A percentile compares a stretch with the other conserved stretches of the same genome.
These are phyloP conservation scores for Dendrobium officinale DNA, from an alignment of 106 monocot genomes.

Conservation along the genomic window DNA sequence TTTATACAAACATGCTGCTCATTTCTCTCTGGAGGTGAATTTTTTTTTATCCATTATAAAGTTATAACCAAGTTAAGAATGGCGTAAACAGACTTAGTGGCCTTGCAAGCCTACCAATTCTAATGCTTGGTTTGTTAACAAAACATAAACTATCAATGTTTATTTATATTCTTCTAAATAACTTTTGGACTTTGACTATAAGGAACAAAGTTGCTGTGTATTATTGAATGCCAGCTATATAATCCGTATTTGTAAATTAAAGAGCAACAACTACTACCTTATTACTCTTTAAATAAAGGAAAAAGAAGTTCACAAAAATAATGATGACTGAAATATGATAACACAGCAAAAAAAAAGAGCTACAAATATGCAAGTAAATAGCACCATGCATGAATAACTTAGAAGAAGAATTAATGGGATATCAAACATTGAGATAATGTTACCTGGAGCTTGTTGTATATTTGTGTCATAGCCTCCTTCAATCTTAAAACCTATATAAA, in stretches of 20 bases:
- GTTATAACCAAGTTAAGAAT: too few species aligned
- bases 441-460: slow-evolving; percentile 86
- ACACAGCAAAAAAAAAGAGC: neutral
- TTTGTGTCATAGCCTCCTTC: slow-evolving; percentile 83
- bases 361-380: neutral
- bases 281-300: neutral
- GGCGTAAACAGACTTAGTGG: too few species aligned
- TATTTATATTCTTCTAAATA: neutral
- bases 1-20: too few species aligned
- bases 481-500: slow-evolving; percentile 58
- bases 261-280: neutral
- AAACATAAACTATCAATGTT: too few species aligned
- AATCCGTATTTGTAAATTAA: neutral
- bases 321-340: neutral
- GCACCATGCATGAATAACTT: neutral
- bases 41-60: too few species aligned
- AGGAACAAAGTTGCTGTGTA: neutral
- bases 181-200: neutral
- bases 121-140: too few species aligned
- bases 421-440: slow-evolving; percentile 3
- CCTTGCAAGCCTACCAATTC: too few species aligned
- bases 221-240: neutral
- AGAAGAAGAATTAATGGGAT: neutral
- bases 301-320: neutral
- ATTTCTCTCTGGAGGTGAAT: too few species aligned